Base-by-base conservation (phyloP, 2,329 filamentous ascomycete genomes). In the Daldinia sp. region DNA sequence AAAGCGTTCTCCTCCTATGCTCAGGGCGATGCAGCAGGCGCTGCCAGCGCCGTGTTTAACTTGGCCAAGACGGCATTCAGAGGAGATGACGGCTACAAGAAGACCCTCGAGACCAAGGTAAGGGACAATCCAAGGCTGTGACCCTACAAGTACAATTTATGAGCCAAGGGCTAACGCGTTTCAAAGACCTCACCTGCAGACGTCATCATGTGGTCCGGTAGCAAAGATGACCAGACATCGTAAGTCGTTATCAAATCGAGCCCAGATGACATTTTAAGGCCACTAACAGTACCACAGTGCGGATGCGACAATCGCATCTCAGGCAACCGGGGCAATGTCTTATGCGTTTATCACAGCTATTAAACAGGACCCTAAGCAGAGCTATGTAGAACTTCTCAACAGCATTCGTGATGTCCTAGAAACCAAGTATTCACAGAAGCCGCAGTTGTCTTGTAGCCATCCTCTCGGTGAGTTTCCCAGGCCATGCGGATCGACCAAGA, bases 301-400 rank as follows among this genome's bases (percentile, higher is more conserved):
- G 78, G 95, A 99, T 76, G 94, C 94, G n/a, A 91, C 88, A 17
- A 97, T 98, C 71, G 88, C 85, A 32, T 90, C 93, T 52, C 87
- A 97, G 79, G 94, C 95, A 25, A 98, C 95, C 0, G 95, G 95
- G 53, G 95, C 95, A 74, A 98, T 99, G 95, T 97, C 93, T 1
- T 98, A 92, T 89, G 95, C 95, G 8, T 99, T 99, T 77, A 94
- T 99, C 76, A 90, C 84, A 4, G 90, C 94, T 41, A 85, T 99
- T 70, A 94, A 93, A 82, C 97, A 97, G 85, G 96, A 98, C 77
- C 94, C 94, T 0, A 93, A 97, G 75, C 95, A 99, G 82, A 97
- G 93, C 81, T 99, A 99, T 74, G 94, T 99, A 52, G 91, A 97
- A 81, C 82, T 99, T 65, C 85, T 99, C 72, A 98, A 97, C 83